These are phyloP conservation scores for Pistacia integerrima DNA, from an alignment of 345 rosid genomes.

Conservation along the genomic window DNA sequence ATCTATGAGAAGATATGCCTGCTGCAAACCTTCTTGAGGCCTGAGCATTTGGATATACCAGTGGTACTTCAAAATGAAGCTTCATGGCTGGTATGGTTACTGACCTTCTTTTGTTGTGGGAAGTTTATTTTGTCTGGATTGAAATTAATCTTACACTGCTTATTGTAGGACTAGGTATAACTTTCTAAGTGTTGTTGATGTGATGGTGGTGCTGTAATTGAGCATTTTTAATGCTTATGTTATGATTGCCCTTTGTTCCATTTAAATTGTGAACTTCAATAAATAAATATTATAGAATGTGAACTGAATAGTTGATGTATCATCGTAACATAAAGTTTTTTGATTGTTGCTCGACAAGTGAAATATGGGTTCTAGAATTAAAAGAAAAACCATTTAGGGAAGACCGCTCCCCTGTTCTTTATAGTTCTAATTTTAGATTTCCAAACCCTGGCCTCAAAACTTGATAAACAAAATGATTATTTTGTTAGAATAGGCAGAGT, in stretches of 20 bases:
- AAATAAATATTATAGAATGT: no score
- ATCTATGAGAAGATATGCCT: conserved; percentile 46
- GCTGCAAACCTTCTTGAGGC: conserved; percentile 56
- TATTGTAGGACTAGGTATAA: background rate
- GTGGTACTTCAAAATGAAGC: conserved; percentile 50
- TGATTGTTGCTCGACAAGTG: no score
- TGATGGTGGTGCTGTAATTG: background rate
- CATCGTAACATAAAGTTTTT: no score
- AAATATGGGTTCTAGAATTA: no score
- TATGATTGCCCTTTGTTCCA: background rate
- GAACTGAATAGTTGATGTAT: no score
- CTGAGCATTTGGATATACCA: conserved; percentile 64
- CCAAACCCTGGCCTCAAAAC: no score
- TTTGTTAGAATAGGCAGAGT: background rate
- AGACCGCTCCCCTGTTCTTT: background rate
- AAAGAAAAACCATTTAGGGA: no score
- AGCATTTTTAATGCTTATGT: background rate
- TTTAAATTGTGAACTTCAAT: no score
- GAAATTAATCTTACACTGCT: background rate
- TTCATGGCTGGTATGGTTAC: conserved; percentile 59
- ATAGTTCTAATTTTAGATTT: background rate
- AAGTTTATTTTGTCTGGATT: background rate
- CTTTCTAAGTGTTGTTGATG: background rate
- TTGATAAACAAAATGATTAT: no score
- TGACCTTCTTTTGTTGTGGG: conserved; percentile 9